Evolutionary conservation across 192 early-diverging fungal species (phyloP).

Genomic region (Backusella psychrophila): DNA sequence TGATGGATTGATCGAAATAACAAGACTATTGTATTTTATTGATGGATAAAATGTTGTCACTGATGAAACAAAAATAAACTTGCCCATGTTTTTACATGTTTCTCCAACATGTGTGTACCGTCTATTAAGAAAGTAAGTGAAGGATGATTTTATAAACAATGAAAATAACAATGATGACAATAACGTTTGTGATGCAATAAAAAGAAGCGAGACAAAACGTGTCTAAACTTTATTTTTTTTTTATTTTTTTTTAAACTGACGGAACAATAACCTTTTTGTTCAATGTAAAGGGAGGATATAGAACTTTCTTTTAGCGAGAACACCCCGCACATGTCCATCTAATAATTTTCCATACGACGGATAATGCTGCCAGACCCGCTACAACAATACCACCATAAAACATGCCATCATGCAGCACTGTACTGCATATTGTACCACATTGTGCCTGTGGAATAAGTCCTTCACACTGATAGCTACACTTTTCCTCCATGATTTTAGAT

Average conservation of each 20-base stretch:
- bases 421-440: slow-evolving; percentile 23
- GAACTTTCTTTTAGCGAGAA: background rate
- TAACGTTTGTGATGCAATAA: background rate
- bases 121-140: no score
- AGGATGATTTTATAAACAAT: background rate
- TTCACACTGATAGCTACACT: slow-evolving; percentile 22
- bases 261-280: background rate
- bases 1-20: no score
- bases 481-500: slow-evolving; percentile 20
- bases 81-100: no score
- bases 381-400: slow-evolving; percentile 37
- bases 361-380: slow-evolving; percentile 26
- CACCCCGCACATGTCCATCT: slow-evolving; percentile 29
- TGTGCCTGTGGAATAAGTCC: background rate
- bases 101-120: no score
- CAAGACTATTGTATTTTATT: no score
- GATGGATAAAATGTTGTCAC: no score
- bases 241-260: background rate
- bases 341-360: slow-evolving; percentile 19
- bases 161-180: background rate
- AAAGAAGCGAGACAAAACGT: background rate
- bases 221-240: background rate
- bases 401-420: slow-evolving; percentile 24
- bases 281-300: no score
- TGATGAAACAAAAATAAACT: background rate